phyloP scores from a whole-genome alignment of 306 rosid genomes.

The Citrullus mucosospermus region DNA sequence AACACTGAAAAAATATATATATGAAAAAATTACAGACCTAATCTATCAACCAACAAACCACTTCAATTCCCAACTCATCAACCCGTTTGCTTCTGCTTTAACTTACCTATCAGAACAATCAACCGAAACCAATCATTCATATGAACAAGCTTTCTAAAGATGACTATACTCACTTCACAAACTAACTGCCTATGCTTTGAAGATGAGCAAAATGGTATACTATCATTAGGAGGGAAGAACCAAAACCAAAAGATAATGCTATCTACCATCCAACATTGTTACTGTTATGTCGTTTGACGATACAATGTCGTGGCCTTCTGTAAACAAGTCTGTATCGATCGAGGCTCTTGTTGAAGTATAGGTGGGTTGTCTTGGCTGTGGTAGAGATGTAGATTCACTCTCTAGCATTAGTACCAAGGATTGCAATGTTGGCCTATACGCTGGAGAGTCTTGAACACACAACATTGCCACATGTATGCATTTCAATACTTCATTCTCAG shows the following conservation, averaged over 20 bases:
- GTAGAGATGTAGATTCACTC: slow-evolving; percentile 55
- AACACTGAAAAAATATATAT: not conserved
- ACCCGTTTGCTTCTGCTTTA: not conserved
- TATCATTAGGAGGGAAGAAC: slow-evolving; percentile 16
- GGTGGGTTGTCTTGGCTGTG: slow-evolving; percentile 49
- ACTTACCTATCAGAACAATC: not conserved
- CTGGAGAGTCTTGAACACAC: slow-evolving; percentile 82
- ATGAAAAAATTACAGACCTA: not conserved
- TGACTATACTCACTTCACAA: not conserved
- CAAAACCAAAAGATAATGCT: not conserved
- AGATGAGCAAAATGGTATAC: not conserved
- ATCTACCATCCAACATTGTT: slow-evolving; percentile 60
- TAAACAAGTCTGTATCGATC: slow-evolving; percentile 28
- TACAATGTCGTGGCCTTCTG: slow-evolving; percentile 31
- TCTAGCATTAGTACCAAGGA: slow-evolving; percentile 68
- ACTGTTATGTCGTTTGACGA: slow-evolving; percentile 51
- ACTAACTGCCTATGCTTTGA: not conserved
- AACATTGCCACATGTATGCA: slow-evolving; percentile 73
- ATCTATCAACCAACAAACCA: not conserved
- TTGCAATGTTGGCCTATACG: slow-evolving; percentile 61
- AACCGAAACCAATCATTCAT: not conserved
- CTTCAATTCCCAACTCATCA: not conserved
- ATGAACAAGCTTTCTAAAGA: not conserved
- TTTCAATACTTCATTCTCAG: slow-evolving; percentile 35
- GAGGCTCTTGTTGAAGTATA: slow-evolving; percentile 41